Percentiles rank a stretch among this genome's conserved stretches.
phyloP scores from a whole-genome alignment of 2,329 filamentous ascomycete species.

The Lachnellula hyalina region DNA sequence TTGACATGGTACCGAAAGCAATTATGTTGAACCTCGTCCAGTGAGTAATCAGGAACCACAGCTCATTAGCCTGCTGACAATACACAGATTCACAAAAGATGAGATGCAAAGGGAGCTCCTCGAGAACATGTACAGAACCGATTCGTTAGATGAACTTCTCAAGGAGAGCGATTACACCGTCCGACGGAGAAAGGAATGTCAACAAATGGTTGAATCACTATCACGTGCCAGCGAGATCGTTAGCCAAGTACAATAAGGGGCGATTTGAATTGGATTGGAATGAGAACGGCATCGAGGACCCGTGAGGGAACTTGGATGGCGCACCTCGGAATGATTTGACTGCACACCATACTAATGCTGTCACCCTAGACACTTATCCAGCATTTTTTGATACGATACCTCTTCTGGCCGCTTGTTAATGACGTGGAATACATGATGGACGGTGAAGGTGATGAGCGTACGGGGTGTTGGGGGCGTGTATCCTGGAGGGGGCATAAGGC shows the following conservation, averaged over 20 bases:
- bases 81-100: conserved; percentile 78
- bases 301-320: conserved; percentile 7
- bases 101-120: conserved; percentile 97
- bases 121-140: conserved; percentile 93
- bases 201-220: conserved; percentile 97
- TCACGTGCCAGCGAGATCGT: conserved; percentile 92
- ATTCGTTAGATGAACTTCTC: conserved; percentile 86
- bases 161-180: conserved; percentile 98
- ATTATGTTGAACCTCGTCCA: conserved; percentile 97
- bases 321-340: conserved; percentile 13
- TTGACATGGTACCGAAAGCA: conserved; percentile 99
- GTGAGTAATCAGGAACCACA: conserved; percentile 49
- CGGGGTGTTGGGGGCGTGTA: conserved; percentile 5
- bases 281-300: conserved; percentile 9
- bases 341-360: conserved; percentile 10
- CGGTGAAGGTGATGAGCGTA: conserved; percentile 9
- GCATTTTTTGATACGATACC: conserved; percentile 26
- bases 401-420: conserved; percentile 22
- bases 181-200: conserved; percentile 92
- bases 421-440: conserved; percentile 19
- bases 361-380: conserved; percentile 18
- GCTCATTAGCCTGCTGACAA: conserved; percentile 11
- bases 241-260: conserved; percentile 54
- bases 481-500: conserved; percentile 17
- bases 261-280: conserved; percentile 6